A percentile compares a stretch with the other conserved stretches of the same genome.
Evolutionary conservation across 768 basidiomycete genomes (phyloP).

Genomic region (Suillus weaverae): DNA sequence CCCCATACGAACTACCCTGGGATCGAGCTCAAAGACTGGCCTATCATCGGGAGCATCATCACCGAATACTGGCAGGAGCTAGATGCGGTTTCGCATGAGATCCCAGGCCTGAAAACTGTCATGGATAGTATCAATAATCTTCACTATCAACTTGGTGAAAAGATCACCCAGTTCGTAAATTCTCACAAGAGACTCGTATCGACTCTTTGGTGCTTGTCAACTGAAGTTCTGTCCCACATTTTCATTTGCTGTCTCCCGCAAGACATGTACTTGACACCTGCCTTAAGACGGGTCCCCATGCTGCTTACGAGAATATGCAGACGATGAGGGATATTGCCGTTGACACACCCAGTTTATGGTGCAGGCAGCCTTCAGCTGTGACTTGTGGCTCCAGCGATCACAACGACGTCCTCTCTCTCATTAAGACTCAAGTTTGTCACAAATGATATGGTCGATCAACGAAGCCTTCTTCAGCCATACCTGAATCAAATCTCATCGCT

Average conservation of each 20-base stretch:
- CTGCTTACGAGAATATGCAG: neutral
- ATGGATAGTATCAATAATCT: neutral
- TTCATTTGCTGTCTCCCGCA: neutral
- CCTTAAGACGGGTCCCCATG: neutral
- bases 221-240: neutral
- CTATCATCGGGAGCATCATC: neutral
- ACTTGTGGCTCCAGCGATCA: constrained; percentile 8
- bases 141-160: neutral
- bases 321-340: neutral
- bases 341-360: neutral
- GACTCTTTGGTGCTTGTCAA: neutral
- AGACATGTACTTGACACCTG: neutral
- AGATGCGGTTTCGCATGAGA: neutral
- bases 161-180: neutral
- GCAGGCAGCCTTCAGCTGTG: neutral
- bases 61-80: neutral
- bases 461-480: neutral
- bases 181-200: neutral
- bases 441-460: neutral
- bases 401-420: neutral
- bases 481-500: neutral
- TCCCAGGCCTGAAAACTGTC: neutral
- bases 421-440: neutral
- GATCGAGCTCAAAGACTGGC: neutral
- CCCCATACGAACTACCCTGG: neutral